These are phyloP conservation scores for Knufia fluminis DNA, from an alignment of 2,329 filamentous ascomycete species.

Conservation along the genomic window DNA sequence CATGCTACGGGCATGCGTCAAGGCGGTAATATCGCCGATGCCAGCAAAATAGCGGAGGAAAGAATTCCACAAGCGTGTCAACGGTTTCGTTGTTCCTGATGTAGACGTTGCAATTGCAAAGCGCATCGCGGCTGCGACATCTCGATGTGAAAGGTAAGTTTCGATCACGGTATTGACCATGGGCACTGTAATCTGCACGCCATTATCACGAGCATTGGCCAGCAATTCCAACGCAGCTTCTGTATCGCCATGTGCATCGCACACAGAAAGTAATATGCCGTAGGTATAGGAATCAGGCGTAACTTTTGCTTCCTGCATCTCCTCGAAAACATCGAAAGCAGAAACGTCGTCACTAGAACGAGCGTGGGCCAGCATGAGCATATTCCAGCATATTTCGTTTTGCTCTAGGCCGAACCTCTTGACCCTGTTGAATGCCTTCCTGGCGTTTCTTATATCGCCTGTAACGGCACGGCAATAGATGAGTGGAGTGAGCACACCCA, in stretches of 20 bases:
- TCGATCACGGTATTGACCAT: constrained; percentile 59
- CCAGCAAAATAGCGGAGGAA: constrained; percentile 62
- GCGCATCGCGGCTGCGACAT: constrained; percentile 47
- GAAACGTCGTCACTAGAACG: constrained; percentile 58
- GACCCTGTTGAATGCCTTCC: constrained; percentile 56
- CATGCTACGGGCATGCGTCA: constrained; percentile 44
- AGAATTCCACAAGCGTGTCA: constrained; percentile 67
- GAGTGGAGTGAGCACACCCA: constrained; percentile 42
- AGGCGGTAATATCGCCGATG: constrained; percentile 48
- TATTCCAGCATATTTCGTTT: constrained; percentile 61
- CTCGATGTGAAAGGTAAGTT: constrained; percentile 54
- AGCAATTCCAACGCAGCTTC: constrained; percentile 59
- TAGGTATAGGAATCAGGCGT: constrained; percentile 57
- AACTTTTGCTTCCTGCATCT: constrained; percentile 43
- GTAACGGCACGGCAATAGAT: constrained; percentile 63
- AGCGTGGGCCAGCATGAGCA: constrained; percentile 61
- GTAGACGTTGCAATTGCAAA: constrained; percentile 50
- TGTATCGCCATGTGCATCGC: constrained; percentile 62
- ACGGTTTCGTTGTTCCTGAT: constrained; percentile 42
- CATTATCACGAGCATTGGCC: constrained; percentile 48
- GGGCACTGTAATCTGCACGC: constrained; percentile 43
- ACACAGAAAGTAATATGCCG: constrained; percentile 63
- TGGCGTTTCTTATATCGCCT: constrained; percentile 53
- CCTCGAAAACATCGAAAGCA: constrained; percentile 55
- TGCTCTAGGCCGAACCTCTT: constrained; percentile 46